phyloP scores from a whole-genome alignment of 495 filamentous ascomycete genomes.

The Annulohypoxylon nitens region DNA sequence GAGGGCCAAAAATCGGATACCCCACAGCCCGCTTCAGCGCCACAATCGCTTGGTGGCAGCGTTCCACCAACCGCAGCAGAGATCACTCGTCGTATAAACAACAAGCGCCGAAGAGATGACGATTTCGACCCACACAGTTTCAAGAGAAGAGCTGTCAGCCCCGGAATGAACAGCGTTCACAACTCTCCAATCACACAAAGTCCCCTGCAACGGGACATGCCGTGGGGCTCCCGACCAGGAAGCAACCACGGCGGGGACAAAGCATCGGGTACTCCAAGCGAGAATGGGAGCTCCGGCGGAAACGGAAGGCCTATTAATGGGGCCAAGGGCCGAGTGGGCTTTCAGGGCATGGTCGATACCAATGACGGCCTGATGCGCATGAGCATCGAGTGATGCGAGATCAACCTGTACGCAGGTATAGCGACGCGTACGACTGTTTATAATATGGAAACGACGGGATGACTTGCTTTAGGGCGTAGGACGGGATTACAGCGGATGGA shows the following conservation, averaged over 20 bases:
- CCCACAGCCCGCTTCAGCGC: conserved; percentile 60
- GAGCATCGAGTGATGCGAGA: conserved; percentile 78
- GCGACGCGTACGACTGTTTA: background rate
- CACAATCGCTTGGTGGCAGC: conserved; percentile 52
- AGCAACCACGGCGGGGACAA: conserved; percentile 66
- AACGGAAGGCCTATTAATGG: conserved; percentile 38
- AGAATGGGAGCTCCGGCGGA: conserved; percentile 55
- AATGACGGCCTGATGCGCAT: conserved; percentile 97
- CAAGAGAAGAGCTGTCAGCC: conserved; percentile 93
- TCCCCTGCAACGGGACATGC: conserved; percentile 75
- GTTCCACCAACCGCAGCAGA: conserved; percentile 69
- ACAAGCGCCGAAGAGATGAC: conserved; percentile 88
- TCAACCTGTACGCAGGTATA: background rate
- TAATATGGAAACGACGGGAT: background rate
- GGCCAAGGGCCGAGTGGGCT: conserved; percentile 73
- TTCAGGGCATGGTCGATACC: conserved; percentile 96
- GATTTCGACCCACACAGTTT: conserved; percentile 90
- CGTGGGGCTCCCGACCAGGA: conserved; percentile 80
- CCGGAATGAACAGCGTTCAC: conserved; percentile 85
- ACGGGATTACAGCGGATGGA: conserved; percentile 3
- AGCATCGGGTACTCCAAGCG: conserved; percentile 56
- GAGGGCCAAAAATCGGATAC: conserved; percentile 50
- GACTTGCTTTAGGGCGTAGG: background rate
- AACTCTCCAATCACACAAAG: conserved; percentile 91
- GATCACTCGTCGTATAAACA: conserved; percentile 74